Base-by-base conservation (phyloP, 2,329 filamentous ascomycete genomes). In the Fusarium concolor region DNA sequence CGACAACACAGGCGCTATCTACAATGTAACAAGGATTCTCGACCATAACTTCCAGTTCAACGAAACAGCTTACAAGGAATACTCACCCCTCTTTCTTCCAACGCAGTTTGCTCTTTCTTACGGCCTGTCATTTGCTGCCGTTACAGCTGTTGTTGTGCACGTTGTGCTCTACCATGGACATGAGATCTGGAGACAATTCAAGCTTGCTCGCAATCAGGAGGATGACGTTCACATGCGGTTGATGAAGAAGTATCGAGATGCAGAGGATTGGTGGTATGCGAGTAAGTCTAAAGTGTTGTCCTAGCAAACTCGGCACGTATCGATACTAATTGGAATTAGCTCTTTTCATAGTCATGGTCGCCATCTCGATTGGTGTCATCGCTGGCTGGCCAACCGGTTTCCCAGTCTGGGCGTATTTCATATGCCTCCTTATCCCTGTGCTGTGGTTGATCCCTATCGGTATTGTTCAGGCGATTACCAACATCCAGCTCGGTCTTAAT, bases 61-160 rank as follows among this genome's bases (percentile, higher is more conserved):
- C 74, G 83, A 85, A 70, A 83, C 81, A 4, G 86, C 86, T 15
- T 92, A 92, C 76, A 80, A 84, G 64, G 79, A 81, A 22, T 91
- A 92, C 75, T 91, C 89, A 20, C 89, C 89, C 2, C 82, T 91
- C 6, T 91, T 86, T 72, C 80, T 92, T 20, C 84, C 87, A 4
- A 85, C 88, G 0, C 89, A 90, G 62, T 92, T 87, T 62, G 84
- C 85, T 4, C 75, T 88, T 37, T 79, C 82, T 10, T 88, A 92
- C 70, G 89, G 89, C 2, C 79, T 91, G 12, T 87, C 87, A 0
- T 92, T 92, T 73, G 90, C 90, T n/a, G 87, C 89, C 22, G 84
- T 91, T 28, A 84, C 87, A 0, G 86, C 88, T 11, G 87, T 88
- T 57, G 76, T 89, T 41, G 81, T 87, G 10, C 86, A 89, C 58